These are phyloP conservation scores for Striga hermonthica DNA, from an alignment of 305 asterid species.

Conservation along the genomic window DNA sequence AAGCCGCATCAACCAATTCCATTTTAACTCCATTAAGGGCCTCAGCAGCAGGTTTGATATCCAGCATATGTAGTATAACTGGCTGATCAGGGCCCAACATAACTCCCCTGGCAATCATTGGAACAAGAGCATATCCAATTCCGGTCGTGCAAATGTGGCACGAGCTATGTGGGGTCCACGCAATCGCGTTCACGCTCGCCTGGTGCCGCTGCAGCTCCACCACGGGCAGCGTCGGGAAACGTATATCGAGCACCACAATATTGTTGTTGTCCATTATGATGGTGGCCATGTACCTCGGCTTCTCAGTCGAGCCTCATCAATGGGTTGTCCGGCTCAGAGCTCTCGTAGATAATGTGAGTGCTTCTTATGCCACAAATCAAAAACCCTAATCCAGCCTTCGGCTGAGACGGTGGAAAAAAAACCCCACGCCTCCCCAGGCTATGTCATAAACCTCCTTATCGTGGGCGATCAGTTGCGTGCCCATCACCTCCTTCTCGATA, in stretches of 20 bases:
- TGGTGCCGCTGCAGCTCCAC: slow-evolving; percentile 94
- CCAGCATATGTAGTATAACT: slow-evolving; percentile 90
- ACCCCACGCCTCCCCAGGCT: slow-evolving; percentile 99
- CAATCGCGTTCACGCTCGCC: slow-evolving; percentile 81
- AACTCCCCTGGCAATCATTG: slow-evolving; percentile 90
- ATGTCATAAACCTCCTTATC: slow-evolving; percentile 96
- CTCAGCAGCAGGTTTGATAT: slow-evolving; percentile 89
- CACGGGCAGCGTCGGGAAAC: slow-evolving; percentile 80
- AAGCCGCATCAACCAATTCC: slow-evolving; percentile 92
- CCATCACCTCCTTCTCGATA: slow-evolving; percentile 82
- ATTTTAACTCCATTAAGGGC: slow-evolving; percentile 88
- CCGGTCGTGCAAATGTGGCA: slow-evolving; percentile 97
- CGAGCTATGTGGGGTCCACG: slow-evolving; percentile 96
- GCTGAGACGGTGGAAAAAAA: slow-evolving; percentile 91
- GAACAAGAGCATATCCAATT: slow-evolving; percentile 83
- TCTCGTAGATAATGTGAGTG: slow-evolving; percentile 84
- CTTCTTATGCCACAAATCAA: slow-evolving; percentile 89
- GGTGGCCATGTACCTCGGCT: slow-evolving; percentile 89
- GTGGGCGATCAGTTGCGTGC: slow-evolving; percentile 88
- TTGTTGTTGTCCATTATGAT: slow-evolving; percentile 83
- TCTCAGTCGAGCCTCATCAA: slow-evolving; percentile 90
- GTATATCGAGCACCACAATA: slow-evolving; percentile 86
- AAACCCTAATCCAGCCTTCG: slow-evolving; percentile 90
- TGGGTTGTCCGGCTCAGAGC: slow-evolving; percentile 87
- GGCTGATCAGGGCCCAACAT: slow-evolving; percentile 94